Percentiles rank a stretch among this genome's conserved stretches.
Evolutionary conservation across 1,284 basidiomycete genomes (phyloP).

Genomic region (Anthracocystis panici-leucophaei): DNA sequence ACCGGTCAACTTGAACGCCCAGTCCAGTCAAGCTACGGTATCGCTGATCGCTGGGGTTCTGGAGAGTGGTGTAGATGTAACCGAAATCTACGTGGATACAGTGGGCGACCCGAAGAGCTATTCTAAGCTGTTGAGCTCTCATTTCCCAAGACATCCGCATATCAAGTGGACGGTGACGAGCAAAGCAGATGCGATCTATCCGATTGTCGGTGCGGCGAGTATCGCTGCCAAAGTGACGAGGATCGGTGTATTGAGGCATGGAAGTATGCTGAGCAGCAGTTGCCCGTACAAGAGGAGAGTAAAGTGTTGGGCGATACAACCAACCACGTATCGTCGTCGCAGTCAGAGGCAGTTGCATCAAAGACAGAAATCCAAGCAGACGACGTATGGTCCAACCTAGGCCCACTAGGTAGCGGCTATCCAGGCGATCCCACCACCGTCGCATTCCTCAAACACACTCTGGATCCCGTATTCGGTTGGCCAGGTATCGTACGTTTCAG

Average conservation of each 20-base stretch:
- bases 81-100: constrained; percentile 95
- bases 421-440: constrained; percentile 88
- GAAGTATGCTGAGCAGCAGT: constrained; percentile 72
- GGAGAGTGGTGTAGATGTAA: constrained; percentile 82
- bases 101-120: constrained; percentile 89
- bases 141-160: constrained; percentile 61
- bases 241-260: constrained; percentile 90
- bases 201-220: constrained; percentile 95
- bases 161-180: constrained; percentile 84
- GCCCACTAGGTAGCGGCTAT: constrained; percentile 34
- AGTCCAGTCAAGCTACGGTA: constrained; percentile 91
- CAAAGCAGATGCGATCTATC: constrained; percentile 95
- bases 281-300: neutral
- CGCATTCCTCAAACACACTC: constrained; percentile 80
- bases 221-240: constrained; percentile 96
- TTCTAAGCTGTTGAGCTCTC: constrained; percentile 71
- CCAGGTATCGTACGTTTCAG: constrained; percentile 92
- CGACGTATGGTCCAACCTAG: constrained; percentile 30
- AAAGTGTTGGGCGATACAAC: constrained; percentile 26
- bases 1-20: constrained; percentile 89
- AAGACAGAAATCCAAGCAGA: constrained; percentile 5
- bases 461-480: constrained; percentile 92
- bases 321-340: constrained; percentile 3
- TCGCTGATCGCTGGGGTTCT: constrained; percentile 86
- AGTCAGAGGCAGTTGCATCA: neutral